phyloP scores from a whole-genome alignment of 108 stramenopile species.

The Phaeodactylum tricornutum region DNA sequence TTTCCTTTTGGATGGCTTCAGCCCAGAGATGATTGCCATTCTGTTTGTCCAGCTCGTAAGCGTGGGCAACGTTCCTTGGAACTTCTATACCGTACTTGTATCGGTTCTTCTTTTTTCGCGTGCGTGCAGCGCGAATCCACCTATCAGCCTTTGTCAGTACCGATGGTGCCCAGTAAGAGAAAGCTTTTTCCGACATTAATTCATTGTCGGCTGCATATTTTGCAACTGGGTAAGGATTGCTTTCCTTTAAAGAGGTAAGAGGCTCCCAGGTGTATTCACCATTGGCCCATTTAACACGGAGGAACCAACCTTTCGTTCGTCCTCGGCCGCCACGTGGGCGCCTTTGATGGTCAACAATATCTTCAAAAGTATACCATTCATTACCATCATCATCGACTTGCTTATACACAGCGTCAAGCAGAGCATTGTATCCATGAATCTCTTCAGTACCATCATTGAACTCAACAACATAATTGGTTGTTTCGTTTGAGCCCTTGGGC shows the following conservation, averaged over 20 bases:
- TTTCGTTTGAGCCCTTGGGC: too few relatives aligned
- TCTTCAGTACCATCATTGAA: too few relatives aligned
- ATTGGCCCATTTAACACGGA: slow-evolving; percentile 30
- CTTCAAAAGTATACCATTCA: too few relatives aligned
- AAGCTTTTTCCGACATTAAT: slow-evolving; percentile 13
- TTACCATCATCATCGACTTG: too few relatives aligned
- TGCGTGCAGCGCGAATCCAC: too few relatives aligned
- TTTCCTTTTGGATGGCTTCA: slow-evolving; percentile 23
- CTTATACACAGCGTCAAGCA: too few relatives aligned
- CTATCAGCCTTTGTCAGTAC: slow-evolving; percentile 11
- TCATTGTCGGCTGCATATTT: slow-evolving; percentile 11
- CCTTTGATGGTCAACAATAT: too few relatives aligned
- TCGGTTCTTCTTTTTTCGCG: slow-evolving; percentile 1
- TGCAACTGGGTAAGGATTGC: slow-evolving; percentile 11
- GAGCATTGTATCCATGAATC: too few relatives aligned
- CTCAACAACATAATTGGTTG: too few relatives aligned
- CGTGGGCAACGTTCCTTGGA: slow-evolving; percentile 21
- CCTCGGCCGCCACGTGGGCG: too few relatives aligned
- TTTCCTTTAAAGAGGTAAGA: slow-evolving; percentile 15
- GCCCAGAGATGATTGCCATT: slow-evolving; percentile 25
- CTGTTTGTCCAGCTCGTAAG: slow-evolving; percentile 11
- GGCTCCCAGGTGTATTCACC: slow-evolving; percentile 9
- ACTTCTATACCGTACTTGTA: slow-evolving; percentile 21
- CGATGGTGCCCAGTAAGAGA: slow-evolving; percentile 34
- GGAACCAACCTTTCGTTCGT: slow-evolving; percentile 41